These are phyloP conservation scores for Neofusicoccum laricinum DNA, from an alignment of 2,329 filamentous ascomycete species.

Conservation along the genomic window DNA sequence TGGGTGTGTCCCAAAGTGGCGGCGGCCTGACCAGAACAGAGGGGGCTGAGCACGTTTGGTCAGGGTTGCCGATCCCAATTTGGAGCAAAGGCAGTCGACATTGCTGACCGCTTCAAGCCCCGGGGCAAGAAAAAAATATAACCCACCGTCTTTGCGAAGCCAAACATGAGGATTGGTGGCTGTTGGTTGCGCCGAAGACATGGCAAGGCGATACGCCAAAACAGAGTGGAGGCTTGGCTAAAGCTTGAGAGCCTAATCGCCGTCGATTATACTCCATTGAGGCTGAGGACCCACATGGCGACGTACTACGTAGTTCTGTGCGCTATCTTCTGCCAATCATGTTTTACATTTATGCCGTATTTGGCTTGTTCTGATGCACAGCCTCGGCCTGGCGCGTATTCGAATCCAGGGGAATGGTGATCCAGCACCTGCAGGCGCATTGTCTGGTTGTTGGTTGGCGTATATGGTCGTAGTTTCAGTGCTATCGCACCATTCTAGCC, in stretches of 20 bases:
- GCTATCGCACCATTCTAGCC: not conserved
- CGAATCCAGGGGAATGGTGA: not conserved
- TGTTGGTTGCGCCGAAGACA: too few relatives aligned
- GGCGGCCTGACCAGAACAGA: not conserved
- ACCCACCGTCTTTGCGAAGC: too few relatives aligned
- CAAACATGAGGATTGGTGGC: not conserved
- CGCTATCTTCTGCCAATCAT: not conserved
- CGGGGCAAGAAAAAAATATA: too few relatives aligned
- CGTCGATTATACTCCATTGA: not conserved
- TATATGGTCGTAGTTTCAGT: not conserved
- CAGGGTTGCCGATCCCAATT: not conserved
- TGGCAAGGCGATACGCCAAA: not conserved
- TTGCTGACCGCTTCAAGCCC: not conserved
- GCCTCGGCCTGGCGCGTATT: not conserved
- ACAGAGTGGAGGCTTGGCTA: not conserved
- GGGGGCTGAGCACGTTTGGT: not conserved
- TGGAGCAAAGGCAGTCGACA: not conserved
- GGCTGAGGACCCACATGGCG: not conserved
- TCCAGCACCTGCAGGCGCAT: not conserved
- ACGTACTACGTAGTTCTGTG: not conserved
- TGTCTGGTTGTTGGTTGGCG: not conserved
- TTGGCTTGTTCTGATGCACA: not conserved
- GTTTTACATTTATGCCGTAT: not conserved
- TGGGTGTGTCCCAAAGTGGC: constrained; percentile 9
- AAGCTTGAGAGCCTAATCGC: not conserved